phyloP scores from a whole-genome alignment of 306 rosid species.

The Quercus mongolica region DNA sequence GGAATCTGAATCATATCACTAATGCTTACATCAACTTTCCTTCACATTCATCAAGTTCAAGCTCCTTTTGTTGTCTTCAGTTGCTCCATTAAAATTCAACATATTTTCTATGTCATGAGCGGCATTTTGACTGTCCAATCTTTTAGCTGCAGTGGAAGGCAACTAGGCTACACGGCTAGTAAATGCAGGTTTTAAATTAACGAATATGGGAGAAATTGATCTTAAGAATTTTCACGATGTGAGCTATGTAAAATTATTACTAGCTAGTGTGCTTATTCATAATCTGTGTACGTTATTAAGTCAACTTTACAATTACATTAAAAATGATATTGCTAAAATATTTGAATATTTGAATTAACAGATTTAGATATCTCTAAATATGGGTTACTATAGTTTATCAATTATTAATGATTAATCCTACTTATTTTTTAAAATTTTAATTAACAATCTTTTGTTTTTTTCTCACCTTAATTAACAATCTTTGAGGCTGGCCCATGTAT shows the following conservation, averaged over 20 bases:
- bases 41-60: neutral
- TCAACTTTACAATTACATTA: no score
- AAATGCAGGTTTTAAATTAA: no score
- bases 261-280: no score
- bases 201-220: no score
- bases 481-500: no score
- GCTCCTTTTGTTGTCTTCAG: neutral
- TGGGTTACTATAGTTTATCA: neutral
- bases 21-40: neutral
- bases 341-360: neutral
- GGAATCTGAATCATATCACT: neutral
- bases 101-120: neutral
- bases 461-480: neutral
- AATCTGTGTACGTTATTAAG: no score
- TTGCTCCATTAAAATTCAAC: neutral
- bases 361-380: neutral
- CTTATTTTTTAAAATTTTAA: neutral
- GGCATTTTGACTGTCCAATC: neutral
- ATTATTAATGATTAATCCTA: neutral
- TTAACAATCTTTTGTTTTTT: neutral
- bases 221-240: no score
- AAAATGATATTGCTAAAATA: no score
- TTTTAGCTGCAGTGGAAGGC: no score
- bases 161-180: no score
- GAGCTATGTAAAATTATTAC: no score